These are phyloP conservation scores for Colletotrichum neosansevieriae DNA, from an alignment of 2,329 filamentous ascomycete genomes.

Conservation along the genomic window DNA sequence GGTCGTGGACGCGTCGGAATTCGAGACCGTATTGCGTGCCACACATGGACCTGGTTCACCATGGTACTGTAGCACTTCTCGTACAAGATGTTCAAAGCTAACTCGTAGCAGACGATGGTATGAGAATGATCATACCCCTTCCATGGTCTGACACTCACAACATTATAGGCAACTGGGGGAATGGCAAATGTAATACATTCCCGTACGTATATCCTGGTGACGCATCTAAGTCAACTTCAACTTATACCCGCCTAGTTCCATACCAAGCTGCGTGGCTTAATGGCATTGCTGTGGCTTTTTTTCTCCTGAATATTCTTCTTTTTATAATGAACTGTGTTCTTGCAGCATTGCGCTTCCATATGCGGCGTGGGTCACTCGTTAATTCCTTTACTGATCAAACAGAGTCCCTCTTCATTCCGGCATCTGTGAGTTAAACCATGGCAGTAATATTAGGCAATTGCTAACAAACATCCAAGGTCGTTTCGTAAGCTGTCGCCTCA, in stretches of 20 bases:
- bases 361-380: conserved; percentile 77
- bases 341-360: conserved; percentile 76
- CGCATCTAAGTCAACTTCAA: conserved; percentile 57
- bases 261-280: conserved; percentile 68
- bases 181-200: conserved; percentile 66
- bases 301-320: conserved; percentile 72
- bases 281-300: conserved; percentile 70
- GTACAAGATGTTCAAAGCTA: conserved; percentile 20
- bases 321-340: conserved; percentile 73
- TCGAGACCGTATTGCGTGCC: conserved; percentile 64
- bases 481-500: conserved; percentile 53
- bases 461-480: conserved; percentile 49
- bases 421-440: conserved; percentile 61
- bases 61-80: conserved; percentile 51
- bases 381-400: conserved; percentile 81
- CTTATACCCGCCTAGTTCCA: conserved; percentile 69
- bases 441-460: background rate
- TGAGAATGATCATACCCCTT: conserved; percentile 25
- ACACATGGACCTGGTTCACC: conserved; percentile 83
- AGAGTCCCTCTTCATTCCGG: conserved; percentile 82
- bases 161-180: conserved; percentile 65
- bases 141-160: conserved; percentile 26
- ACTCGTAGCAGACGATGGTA: conserved; percentile 49
- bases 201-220: conserved; percentile 61
- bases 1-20: conserved; percentile 54